Conservation (phyloP, 2,329 filamentous ascomycete genomes). For the Pezicula neosporulosa region DNA sequence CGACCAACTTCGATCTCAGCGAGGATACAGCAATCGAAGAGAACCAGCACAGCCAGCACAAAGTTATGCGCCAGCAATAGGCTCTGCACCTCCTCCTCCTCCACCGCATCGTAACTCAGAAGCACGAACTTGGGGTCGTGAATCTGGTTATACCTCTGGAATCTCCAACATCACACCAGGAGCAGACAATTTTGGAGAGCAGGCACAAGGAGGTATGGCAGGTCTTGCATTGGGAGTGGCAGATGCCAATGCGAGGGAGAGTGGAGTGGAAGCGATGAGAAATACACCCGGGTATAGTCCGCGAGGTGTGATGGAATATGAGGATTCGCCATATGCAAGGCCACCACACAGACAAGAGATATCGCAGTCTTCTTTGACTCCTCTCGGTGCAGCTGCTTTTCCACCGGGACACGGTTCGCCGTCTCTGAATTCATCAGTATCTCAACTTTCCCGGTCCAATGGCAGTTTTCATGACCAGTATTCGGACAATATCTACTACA, state of each 20-base stretch:
- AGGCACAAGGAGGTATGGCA: constrained; percentile 62
- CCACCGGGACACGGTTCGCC: constrained; percentile 24
- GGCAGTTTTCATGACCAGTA: constrained; percentile 23
- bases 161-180: constrained; percentile 50
- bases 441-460: constrained; percentile 12
- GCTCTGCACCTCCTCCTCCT: constrained; percentile 21
- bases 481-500: constrained; percentile 20
- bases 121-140: constrained; percentile 21
- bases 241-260: constrained; percentile 60
- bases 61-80: constrained; percentile 12
- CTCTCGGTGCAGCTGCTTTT: constrained; percentile 26
- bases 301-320: constrained; percentile 8
- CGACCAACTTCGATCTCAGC: constrained; percentile 18
- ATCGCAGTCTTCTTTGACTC: constrained; percentile 23
- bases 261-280: constrained; percentile 60
- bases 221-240: constrained; percentile 66
- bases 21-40: constrained; percentile 15
- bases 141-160: constrained; percentile 16
- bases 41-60: constrained; percentile 9
- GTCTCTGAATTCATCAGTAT: constrained; percentile 19
- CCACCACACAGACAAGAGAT: constrained; percentile 10
- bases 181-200: constrained; percentile 63
- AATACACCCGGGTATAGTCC: constrained; percentile 27
- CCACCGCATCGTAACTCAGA: constrained; percentile 26
- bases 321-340: constrained; percentile 13